phyloP scores from a whole-genome alignment of 2,329 filamentous ascomycete species.

The Aspergillus fijiensis region DNA sequence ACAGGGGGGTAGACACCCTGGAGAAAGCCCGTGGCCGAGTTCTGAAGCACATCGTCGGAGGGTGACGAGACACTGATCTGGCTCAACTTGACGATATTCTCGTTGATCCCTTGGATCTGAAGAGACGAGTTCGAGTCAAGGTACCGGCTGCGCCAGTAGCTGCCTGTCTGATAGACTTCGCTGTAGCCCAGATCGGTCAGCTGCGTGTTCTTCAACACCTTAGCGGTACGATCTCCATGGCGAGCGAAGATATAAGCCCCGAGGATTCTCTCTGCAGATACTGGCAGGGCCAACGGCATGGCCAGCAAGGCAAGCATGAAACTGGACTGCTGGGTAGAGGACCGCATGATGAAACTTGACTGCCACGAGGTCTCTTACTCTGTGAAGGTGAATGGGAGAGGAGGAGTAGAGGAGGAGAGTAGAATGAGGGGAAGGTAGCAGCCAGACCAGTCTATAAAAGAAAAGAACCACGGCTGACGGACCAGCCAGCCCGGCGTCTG shows the following conservation, averaged over 20 bases:
- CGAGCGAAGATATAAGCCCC: slow-evolving; percentile 86
- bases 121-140: slow-evolving; percentile 59
- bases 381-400: not conserved
- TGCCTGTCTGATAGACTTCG: slow-evolving; percentile 70
- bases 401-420: not conserved
- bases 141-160: slow-evolving; percentile 76
- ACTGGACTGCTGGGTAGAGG: slow-evolving; percentile 23
- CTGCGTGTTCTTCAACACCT: slow-evolving; percentile 67
- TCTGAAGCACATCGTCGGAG: slow-evolving; percentile 73
- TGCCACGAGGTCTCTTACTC: not conserved
- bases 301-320: slow-evolving; percentile 29
- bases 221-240: slow-evolving; percentile 84
- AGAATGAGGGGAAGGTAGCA: not conserved
- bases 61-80: slow-evolving; percentile 75
- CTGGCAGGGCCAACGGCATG: slow-evolving; percentile 24
- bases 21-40: slow-evolving; percentile 74
- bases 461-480: not conserved
- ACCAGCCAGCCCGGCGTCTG: not conserved
- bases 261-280: slow-evolving; percentile 65
- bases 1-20: slow-evolving; percentile 85
- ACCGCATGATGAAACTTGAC: slow-evolving; percentile 25
- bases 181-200: slow-evolving; percentile 78
- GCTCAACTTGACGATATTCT: slow-evolving; percentile 63
- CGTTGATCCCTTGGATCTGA: slow-evolving; percentile 65
- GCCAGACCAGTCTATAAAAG: not conserved